Evolutionary conservation across 2,329 filamentous ascomycete species (phyloP), one percentile per base, ranked within the genome.

Genomic region (Herpotrichia juniperi): DNA sequence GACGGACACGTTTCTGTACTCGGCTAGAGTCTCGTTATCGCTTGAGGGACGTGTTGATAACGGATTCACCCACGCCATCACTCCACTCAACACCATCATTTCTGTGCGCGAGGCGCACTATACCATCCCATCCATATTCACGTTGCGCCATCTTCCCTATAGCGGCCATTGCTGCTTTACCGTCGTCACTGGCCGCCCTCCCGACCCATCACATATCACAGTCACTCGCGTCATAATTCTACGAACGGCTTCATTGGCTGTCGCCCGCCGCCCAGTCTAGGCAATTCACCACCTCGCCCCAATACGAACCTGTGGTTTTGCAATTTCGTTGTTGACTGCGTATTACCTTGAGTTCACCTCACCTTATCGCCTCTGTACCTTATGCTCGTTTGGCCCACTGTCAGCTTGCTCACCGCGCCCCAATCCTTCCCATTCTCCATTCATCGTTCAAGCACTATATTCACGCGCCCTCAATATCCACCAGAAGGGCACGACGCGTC

Each of bases 381-480:
- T 25, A 28, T 39, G 28, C 35, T 30, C 42, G 40, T 48, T 37
- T 35, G 44, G n/a, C 16, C 16, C 28, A n/a, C 28, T 16, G 47
- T 54, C 48, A 48, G 49, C 42, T 53, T 44, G 42, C 47, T 26
- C 47, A 35, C 47, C 48, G 34, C 42, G 48, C 48, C 48, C 32
- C 42, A 39, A 51, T 51, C 31, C 48, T 40, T 37, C 39, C 48
- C 2, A 5, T 50, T 26, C 42, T 24, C 40, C 40, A 45, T 35
- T n/a, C n/a, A 42, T n/a, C 10, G 30, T 24, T 19, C 42, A 34
- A 42, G 42, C n/a, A 22, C 25, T 45, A 30, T 21, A n/a, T 17
- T 4, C 11, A 28, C 17, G 26, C 11, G 35, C 48, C 22, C n/a
- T 43, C 43, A 34, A 45, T 34, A 10, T 39, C 35, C 28, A 26